Percentiles rank a stretch among this genome's conserved stretches.
Conservation (phyloP, 2,329 filamentous ascomycete genomes). For the Fusarium secorum region DNA sequence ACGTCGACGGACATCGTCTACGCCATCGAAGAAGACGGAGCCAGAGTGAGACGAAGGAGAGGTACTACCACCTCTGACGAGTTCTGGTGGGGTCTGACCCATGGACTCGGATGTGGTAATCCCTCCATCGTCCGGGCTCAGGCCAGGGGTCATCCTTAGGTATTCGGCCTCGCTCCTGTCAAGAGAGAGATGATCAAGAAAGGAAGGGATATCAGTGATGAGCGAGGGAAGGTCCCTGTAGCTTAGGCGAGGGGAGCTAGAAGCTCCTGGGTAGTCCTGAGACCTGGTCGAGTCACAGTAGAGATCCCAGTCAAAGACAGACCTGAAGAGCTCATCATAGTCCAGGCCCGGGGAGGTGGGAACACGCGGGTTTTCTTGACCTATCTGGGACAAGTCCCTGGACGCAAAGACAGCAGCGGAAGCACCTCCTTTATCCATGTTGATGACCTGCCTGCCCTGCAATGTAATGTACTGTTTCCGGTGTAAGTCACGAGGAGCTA, state of each 20-base stretch:
- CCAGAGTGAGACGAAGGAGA: slow-evolving; percentile 53
- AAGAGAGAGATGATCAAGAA: slow-evolving; percentile 47
- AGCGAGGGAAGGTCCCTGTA: slow-evolving; percentile 45
- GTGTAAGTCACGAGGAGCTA: slow-evolving; percentile 51
- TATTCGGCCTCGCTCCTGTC: slow-evolving; percentile 44
- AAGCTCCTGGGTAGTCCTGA: slow-evolving; percentile 40
- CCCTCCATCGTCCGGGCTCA: slow-evolving; percentile 46
- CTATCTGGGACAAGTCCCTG: slow-evolving; percentile 48
- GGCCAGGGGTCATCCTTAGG: slow-evolving; percentile 47
- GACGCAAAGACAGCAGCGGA: slow-evolving; percentile 30
- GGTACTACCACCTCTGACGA: slow-evolving; percentile 49
- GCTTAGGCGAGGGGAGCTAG: slow-evolving; percentile 43
- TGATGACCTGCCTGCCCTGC: slow-evolving; percentile 41
- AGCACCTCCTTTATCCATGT: slow-evolving; percentile 47
- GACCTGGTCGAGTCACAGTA: slow-evolving; percentile 47
- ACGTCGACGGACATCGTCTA: slow-evolving; percentile 44
- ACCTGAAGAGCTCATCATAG: slow-evolving; percentile 47
- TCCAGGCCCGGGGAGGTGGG: slow-evolving; percentile 47
- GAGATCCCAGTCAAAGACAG: slow-evolving; percentile 50
- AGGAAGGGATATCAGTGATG: slow-evolving; percentile 48
- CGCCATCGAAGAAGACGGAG: slow-evolving; percentile 45
- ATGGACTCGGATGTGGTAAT: slow-evolving; percentile 49
- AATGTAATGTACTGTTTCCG: slow-evolving; percentile 39
- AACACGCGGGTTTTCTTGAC: slow-evolving; percentile 49
- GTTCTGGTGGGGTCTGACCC: slow-evolving; percentile 49